Conservation (phyloP, 2,329 filamentous ascomycete genomes). For the Neofusicoccum cordaticola region DNA sequence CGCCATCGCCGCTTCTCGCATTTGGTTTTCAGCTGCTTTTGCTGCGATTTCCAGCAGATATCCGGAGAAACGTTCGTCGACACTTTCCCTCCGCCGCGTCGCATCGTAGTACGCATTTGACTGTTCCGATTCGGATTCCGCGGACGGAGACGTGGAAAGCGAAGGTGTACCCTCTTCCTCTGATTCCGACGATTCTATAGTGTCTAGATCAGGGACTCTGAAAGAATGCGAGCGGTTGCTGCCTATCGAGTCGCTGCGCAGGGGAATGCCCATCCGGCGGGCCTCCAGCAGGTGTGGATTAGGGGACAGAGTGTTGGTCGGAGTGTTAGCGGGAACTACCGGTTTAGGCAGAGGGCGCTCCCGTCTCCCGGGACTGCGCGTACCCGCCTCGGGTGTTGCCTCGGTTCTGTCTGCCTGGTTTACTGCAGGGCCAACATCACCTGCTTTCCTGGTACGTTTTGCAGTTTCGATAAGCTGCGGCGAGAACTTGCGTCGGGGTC, state of each 20-base stretch:
- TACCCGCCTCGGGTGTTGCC: conserved; percentile 53
- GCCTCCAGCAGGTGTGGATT: conserved; percentile 37
- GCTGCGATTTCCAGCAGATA: conserved; percentile 79
- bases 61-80: conserved; percentile 71
- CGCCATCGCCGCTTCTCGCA: conserved; percentile 72
- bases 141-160: conserved; percentile 45
- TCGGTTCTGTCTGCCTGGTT: conserved; percentile 69
- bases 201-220: conserved; percentile 58
- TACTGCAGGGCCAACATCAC: conserved; percentile 62
- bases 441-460: conserved; percentile 65
- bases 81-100: conserved; percentile 60
- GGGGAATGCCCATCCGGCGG: conserved; percentile 31
- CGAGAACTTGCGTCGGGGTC: conserved; percentile 56
- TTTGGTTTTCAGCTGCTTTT: conserved; percentile 73
- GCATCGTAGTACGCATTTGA: conserved; percentile 51
- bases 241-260: conserved; percentile 32
- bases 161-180: conserved; percentile 48
- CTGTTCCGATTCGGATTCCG: conserved; percentile 43
- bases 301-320: conserved; percentile 28
- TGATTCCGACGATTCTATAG: conserved; percentile 61
- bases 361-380: conserved; percentile 25
- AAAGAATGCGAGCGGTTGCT: conserved; percentile 53
- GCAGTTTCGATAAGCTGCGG: conserved; percentile 82
- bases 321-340: conserved; percentile 39
- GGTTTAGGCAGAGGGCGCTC: conserved; percentile 55